Conservation (phyloP, 805 yeast genomes). For the Saccharomyces kudriavzevii region DNA sequence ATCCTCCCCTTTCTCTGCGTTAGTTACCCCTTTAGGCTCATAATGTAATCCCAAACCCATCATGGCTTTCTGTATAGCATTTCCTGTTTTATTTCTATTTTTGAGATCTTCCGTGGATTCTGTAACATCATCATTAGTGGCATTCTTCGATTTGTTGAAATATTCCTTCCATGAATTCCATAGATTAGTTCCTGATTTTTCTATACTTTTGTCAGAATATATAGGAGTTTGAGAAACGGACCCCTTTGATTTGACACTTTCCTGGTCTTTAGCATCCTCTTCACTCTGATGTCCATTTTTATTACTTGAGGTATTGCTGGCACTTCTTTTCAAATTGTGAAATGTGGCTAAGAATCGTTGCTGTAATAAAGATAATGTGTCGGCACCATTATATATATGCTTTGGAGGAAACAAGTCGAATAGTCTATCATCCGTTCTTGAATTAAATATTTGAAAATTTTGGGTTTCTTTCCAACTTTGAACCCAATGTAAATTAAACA, state of each 20-base stretch:
- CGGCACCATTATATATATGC: slow-evolving; percentile 28
- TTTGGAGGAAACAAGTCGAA: slow-evolving; percentile 53
- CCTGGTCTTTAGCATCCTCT: slow-evolving; percentile 1
- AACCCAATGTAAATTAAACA: slow-evolving; percentile 41
- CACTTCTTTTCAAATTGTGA: slow-evolving; percentile 25
- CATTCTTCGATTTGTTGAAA: slow-evolving; percentile 17
- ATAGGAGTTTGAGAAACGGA: neutral
- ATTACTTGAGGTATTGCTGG: slow-evolving; percentile 3
- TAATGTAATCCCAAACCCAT: slow-evolving; percentile 19
- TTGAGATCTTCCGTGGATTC: slow-evolving; percentile 10
- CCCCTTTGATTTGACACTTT: slow-evolving; percentile 1
- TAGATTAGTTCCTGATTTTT: slow-evolving; percentile 8
- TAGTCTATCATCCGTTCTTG: slow-evolving; percentile 57
- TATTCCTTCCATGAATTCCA: slow-evolving; percentile 25
- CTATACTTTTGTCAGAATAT: slow-evolving; percentile 1
- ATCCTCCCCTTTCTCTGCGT: too few relatives aligned
- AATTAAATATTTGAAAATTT: slow-evolving; percentile 47
- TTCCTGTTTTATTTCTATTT: slow-evolving; percentile 8
- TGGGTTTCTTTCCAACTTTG: slow-evolving; percentile 46
- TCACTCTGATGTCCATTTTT: neutral
- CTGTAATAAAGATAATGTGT: slow-evolving; percentile 23
- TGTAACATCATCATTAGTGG: slow-evolving; percentile 2
- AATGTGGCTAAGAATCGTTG: slow-evolving; percentile 27
- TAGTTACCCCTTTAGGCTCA: neutral
- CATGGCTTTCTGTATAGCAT: slow-evolving; percentile 19